Evolutionary conservation across 2,329 filamentous ascomycete species (phyloP).

Genomic region (Penicillium aurantiogriseum): DNA sequence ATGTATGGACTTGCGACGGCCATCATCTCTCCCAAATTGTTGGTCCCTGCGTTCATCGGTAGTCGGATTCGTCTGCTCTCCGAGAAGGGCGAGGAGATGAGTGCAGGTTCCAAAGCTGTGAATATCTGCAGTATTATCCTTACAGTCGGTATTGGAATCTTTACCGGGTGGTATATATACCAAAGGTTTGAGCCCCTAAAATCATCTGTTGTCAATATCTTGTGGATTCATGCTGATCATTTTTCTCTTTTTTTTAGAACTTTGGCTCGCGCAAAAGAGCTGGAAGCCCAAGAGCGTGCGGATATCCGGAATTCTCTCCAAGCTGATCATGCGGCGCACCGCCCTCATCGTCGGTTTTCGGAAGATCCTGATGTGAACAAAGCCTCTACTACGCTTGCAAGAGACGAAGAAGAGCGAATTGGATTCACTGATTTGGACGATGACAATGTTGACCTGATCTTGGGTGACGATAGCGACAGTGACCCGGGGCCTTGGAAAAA

Average conservation of each 20-base stretch:
- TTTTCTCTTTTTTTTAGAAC: slow-evolving; percentile 35
- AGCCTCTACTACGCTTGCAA: slow-evolving; percentile 41
- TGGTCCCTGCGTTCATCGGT: slow-evolving; percentile 92
- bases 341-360: slow-evolving; percentile 35
- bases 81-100: slow-evolving; percentile 83
- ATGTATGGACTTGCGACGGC: slow-evolving; percentile 81
- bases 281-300: slow-evolving; percentile 49
- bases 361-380: slow-evolving; percentile 42
- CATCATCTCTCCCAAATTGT: slow-evolving; percentile 77
- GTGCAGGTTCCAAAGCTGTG: slow-evolving; percentile 69
- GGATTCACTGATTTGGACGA: slow-evolving; percentile 44
- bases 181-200: slow-evolving; percentile 46
- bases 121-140: slow-evolving; percentile 80
- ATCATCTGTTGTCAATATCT: neutral
- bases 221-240: slow-evolving; percentile 1
- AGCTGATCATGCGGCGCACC: slow-evolving; percentile 36
- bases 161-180: slow-evolving; percentile 84
- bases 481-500: slow-evolving; percentile 27
- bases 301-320: slow-evolving; percentile 38
- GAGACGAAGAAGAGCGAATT: slow-evolving; percentile 45
- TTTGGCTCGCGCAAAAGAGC: slow-evolving; percentile 48
- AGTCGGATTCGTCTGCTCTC: slow-evolving; percentile 76
- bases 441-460: slow-evolving; percentile 40
- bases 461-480: slow-evolving; percentile 48
- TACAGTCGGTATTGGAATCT: slow-evolving; percentile 67